phyloP scores from a whole-genome alignment of 129 eudicot genomes.

The Pseudognaphalium luteoalbum region DNA sequence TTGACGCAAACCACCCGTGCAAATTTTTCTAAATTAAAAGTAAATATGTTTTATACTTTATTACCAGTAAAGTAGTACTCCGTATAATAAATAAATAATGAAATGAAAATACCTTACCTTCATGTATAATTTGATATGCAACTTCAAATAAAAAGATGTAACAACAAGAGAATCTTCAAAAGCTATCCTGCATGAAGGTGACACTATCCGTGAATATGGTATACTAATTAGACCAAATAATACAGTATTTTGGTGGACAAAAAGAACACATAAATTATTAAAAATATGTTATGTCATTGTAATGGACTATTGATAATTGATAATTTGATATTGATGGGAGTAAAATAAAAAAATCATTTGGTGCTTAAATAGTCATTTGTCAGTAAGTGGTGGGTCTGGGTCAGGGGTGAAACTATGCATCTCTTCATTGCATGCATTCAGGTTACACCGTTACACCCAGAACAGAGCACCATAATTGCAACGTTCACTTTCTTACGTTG shows the following conservation, averaged over 20 bases:
- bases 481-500: background rate
- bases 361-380: constrained; percentile 14
- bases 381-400: constrained; percentile 31
- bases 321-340: background rate
- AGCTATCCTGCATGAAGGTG: background rate
- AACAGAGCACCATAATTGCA: constrained; percentile 2
- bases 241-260: background rate
- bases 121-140: too few relatives aligned
- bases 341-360: background rate
- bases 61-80: too few relatives aligned
- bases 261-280: background rate
- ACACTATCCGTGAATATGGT: background rate
- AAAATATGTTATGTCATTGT: background rate
- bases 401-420: background rate
- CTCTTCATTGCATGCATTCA: constrained; percentile 28
- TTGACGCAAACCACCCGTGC: too few relatives aligned
- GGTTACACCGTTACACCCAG: background rate
- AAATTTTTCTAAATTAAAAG: background rate
- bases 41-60: too few relatives aligned
- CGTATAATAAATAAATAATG: too few relatives aligned
- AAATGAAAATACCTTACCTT: too few relatives aligned
- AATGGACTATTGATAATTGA: background rate
- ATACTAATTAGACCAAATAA: too few relatives aligned
- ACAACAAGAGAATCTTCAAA: background rate
- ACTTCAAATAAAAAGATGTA: too few relatives aligned